phyloP scores from a whole-genome alignment of 371 early-diverging fungal genomes.

The Syncephalastrum sp. region DNA sequence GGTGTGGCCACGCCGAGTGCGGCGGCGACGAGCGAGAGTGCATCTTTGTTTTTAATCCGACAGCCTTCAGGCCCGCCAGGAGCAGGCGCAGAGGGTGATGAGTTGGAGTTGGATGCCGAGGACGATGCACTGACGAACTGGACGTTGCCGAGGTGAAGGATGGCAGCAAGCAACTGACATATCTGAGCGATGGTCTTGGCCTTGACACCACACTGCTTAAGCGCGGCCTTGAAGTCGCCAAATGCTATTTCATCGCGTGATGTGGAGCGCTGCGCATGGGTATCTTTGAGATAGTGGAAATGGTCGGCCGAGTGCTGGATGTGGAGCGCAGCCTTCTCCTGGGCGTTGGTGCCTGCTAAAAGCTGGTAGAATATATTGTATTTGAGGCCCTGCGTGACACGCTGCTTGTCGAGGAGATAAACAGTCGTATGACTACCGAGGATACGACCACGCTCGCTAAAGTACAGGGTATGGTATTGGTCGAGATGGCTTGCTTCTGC shows the following conservation, averaged over 20 bases:
- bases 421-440: constrained; percentile 76
- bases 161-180: constrained; percentile 69
- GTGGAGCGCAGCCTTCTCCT: constrained; percentile 60
- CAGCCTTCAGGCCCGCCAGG: constrained; percentile 41
- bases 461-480: constrained; percentile 80
- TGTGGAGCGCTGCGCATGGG: constrained; percentile 9
- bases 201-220: constrained; percentile 76
- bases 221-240: constrained; percentile 61
- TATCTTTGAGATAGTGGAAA: constrained; percentile 53
- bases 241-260: constrained; percentile 37
- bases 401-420: constrained; percentile 78
- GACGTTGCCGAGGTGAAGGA: constrained; percentile 75
- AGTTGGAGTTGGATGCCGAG: constrained; percentile 2
- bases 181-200: constrained; percentile 65
- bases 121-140: constrained; percentile 60
- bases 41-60: constrained; percentile 62
- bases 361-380: constrained; percentile 88
- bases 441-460: constrained; percentile 75
- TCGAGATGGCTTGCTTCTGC: constrained; percentile 65
- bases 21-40: constrained; percentile 73
- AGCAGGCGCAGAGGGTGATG: constrained; percentile 16
- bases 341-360: constrained; percentile 56
- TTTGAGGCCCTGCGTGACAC: constrained; percentile 55
- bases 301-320: constrained; percentile 49
- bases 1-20: constrained; percentile 71